Conservation (phyloP, 202 grass and related monocot species). For the Zoysia matrella region DNA sequence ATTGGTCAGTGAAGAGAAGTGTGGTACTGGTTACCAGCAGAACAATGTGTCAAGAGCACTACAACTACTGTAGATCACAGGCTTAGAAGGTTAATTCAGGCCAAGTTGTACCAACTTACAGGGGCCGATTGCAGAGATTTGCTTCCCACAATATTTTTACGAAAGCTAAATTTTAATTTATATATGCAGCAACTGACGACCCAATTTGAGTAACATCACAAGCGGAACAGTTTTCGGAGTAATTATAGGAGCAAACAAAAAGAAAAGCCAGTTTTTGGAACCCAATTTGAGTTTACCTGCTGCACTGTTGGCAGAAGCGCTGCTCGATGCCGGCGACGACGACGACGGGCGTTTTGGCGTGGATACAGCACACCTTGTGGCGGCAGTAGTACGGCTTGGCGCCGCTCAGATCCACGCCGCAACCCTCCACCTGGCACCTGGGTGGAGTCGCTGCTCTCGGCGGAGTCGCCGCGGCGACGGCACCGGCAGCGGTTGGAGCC, state of each 20-base stretch:
- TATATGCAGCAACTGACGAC: neutral
- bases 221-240: constrained; percentile 35
- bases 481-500: neutral
- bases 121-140: constrained; percentile 3
- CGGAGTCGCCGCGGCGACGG: constrained; percentile 17
- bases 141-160: neutral
- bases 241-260: neutral
- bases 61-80: neutral
- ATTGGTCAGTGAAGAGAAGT: neutral
- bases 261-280: neutral
- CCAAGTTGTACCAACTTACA: neutral
- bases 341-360: constrained; percentile 86
- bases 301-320: constrained; percentile 99
- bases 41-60: neutral
- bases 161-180: neutral
- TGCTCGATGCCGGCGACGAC: constrained; percentile 92
- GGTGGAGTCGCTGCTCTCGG: constrained; percentile 37
- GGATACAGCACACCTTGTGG: constrained; percentile 88
- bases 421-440: constrained; percentile 94
- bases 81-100: neutral
- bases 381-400: constrained; percentile 91
- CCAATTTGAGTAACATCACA: neutral
- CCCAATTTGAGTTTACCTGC: constrained; percentile 62
- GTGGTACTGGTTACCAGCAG: neutral
- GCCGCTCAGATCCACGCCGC: constrained; percentile 89